Base-by-base conservation (phyloP, 495 filamentous ascomycete genomes). In the Penicillium ochrochloron region DNA sequence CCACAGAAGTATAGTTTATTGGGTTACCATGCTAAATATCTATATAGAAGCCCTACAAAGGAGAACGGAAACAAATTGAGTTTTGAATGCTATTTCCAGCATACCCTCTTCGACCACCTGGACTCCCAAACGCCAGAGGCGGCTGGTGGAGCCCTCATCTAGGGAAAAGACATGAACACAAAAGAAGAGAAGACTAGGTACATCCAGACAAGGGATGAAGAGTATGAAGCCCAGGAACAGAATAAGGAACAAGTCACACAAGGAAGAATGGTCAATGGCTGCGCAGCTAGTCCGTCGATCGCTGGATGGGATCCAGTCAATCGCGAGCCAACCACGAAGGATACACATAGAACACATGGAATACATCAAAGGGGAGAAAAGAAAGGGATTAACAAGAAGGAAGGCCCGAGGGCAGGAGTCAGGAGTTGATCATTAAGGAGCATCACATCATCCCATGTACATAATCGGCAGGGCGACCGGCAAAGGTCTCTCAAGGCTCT, bases 371-470 rank as follows among this genome's bases (percentile, higher is more conserved):
- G 44, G 50, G 59, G 39, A 64, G 61, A 64, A 66, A 46, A 55
- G 35, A 64, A 68, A 65, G 29, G 35, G 41, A 67, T 66, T 62
- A 64, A 73, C 65, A 69, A 63, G 50, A 54, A 62, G 58, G 59
- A 67, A 54, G 59, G 3, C 5, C 9, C 51, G 19, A 35, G 31
- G 33, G 54, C 3, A 27, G 60, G 51, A 21, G 64, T 60, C 68
- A 76, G 64, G 66, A 72, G 73, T 58, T 70, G 67, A 66, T 75
- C 69, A 55, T 78, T 74, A 76, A 74, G 62, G 10, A 74, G 70
- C 72, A 72, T 78, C 70, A 75, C 71, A 70, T 80, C 72, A 71
- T 77, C 73, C 74, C 70, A 69, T 75, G 72, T 74, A 79, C 73
- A 73, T 75, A 72, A 73, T 76, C 77, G 65, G 76, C 66, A 71